Base-by-base conservation (phyloP, 176 grass and related monocot species). In the Phoenix roebelenii region DNA sequence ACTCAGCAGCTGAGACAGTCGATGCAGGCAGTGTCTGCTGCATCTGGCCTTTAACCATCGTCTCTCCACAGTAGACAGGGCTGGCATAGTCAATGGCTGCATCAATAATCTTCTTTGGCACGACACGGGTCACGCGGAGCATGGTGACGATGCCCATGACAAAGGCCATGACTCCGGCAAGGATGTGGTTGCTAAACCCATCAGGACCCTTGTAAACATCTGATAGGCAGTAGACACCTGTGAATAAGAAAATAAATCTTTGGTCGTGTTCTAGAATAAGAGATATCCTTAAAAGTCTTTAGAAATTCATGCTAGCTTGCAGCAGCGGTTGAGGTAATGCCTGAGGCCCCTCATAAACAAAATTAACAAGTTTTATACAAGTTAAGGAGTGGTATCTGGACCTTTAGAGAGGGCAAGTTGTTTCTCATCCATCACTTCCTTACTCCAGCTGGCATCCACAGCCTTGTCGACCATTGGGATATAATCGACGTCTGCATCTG, bases 381-480 rank as follows among this genome's bases (percentile, higher is more conserved):
- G 28, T 30, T 30, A 30, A 30, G 6, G 5, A 30, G 49, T 65
- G 60, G 32, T 12, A 14, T 44, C 35, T 22, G 70, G 77, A 97
- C 93, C 93, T 83, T 91, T 88, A 50, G 87, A 72, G 22, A 88
- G 49, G 66, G 84, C 78, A n/a, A 82, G 30, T 44, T 44, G 35
- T 48, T 97, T 91, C 58, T 91, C 84, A 24, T 91, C 63, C 18
- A 69, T 48, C 23, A 67, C 60, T 55, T 83, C 80, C 51, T 82
- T 74, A 67, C 54, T 83, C 79, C 82, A 77, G 69, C 77, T 72
- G 22, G 80, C 72, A 61, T 90, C 78, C 52, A 97, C 72, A 32
- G 58, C 79, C 78, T 97, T 91, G 59, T 97, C 93, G 39, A 91
- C 58, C 81, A 91, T 88, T 26, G 81, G 92, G 71, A 97, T 14